phyloP scores from a whole-genome alignment of 441 rosid genomes.

The Populus trichocarpa region DNA sequence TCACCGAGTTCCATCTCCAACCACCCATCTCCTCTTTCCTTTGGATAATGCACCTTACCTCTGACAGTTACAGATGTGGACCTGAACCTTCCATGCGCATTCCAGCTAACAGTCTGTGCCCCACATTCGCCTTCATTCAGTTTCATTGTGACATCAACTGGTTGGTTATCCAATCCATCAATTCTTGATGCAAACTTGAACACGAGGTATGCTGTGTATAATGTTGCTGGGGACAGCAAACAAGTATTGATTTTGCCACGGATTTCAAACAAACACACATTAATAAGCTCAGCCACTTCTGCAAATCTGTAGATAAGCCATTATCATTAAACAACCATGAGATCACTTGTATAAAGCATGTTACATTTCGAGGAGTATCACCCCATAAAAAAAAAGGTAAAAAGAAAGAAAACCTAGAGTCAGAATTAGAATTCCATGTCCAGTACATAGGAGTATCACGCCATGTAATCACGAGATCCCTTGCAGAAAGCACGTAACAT shows the following conservation, averaged over 20 bases:
- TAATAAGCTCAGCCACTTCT: conserved; percentile 49
- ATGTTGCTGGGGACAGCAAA: conserved; percentile 37
- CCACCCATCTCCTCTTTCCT: conserved; percentile 43
- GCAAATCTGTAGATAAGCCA: conserved; percentile 35
- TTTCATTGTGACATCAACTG: conserved; percentile 38
- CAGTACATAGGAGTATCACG: conserved; percentile 41
- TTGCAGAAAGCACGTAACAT: conserved; percentile 47
- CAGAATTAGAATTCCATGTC: conserved; percentile 33
- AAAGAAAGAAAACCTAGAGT: neutral
- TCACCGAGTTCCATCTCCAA: conserved; percentile 46
- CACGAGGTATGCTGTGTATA: conserved; percentile 45
- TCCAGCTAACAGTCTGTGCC: conserved; percentile 14
- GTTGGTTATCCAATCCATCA: conserved; percentile 37
- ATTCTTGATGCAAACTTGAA: conserved; percentile 18
- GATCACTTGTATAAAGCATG: too few species aligned
- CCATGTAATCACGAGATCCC: conserved; percentile 47
- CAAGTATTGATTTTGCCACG: conserved; percentile 38
- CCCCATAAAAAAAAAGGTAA: neutral
- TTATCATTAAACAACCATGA: too few species aligned
- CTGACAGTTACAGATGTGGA: neutral
- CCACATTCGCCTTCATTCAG: conserved; percentile 30
- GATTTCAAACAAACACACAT: conserved; percentile 59
- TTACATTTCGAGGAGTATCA: too few species aligned
- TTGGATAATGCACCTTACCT: conserved; percentile 6
- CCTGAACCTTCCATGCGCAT: neutral